phyloP scores from a whole-genome alignment of 1,284 basidiomycete species.

The Trichosporon sp. region DNA sequence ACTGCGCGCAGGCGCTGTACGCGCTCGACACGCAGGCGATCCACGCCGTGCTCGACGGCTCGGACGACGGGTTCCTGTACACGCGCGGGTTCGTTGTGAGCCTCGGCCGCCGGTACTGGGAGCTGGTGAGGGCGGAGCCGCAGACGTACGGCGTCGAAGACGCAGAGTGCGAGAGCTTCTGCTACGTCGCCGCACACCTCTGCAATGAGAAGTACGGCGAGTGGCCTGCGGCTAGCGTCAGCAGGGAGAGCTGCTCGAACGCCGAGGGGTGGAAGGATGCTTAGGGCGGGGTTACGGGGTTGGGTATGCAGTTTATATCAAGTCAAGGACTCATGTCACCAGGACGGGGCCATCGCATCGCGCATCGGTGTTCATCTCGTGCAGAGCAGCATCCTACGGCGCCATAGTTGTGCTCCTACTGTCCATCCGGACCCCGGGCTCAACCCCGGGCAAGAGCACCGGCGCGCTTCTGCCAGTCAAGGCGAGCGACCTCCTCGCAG shows the following conservation, averaged over 20 bases:
- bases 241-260: background rate
- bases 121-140: conserved; percentile 3
- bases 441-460: too few relatives aligned
- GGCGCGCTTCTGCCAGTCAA: too few relatives aligned
- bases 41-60: conserved; percentile 6
- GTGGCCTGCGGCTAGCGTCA: conserved; percentile 7
- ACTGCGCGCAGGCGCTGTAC: conserved; percentile 10
- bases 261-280: background rate
- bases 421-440: too few relatives aligned
- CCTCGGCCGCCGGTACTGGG: conserved; percentile 9
- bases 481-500: too few relatives aligned
- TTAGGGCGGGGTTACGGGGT: background rate
- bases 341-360: too few relatives aligned
- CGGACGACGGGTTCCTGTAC: conserved; percentile 17
- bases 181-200: conserved; percentile 1
- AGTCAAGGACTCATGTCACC: background rate
- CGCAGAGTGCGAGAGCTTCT: conserved; percentile 9
- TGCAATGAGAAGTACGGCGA: conserved; percentile 9
- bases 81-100: conserved; percentile 13
- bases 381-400: too few relatives aligned
- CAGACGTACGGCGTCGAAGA: background rate
- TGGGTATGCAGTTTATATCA: background rate
- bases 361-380: too few relatives aligned
- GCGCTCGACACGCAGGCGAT: conserved; percentile 13
- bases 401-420: too few relatives aligned